Evolutionary conservation across 1,284 basidiomycete genomes (phyloP).

Genomic region (Trichosporon ovoides): DNA sequence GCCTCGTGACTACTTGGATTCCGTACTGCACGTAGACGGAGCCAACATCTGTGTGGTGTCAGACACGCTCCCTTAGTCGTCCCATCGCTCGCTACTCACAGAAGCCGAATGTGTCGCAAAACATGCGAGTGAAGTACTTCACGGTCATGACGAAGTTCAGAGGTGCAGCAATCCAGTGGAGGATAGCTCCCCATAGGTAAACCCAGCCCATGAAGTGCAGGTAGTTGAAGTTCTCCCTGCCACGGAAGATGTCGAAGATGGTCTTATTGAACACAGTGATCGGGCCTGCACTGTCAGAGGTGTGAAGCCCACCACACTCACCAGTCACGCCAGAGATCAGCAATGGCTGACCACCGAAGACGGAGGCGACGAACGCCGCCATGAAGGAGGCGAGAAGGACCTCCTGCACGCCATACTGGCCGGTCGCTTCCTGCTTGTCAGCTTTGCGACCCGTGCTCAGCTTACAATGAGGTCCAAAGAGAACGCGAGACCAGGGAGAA

Average conservation of each 20-base stretch:
- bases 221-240: constrained; percentile 52
- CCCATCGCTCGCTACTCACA: not conserved
- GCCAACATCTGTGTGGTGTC: constrained; percentile 53
- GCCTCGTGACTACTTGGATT: constrained; percentile 71
- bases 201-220: constrained; percentile 88
- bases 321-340: constrained; percentile 93
- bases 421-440: constrained; percentile 60
- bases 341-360: constrained; percentile 85
- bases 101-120: constrained; percentile 90
- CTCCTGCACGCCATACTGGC: constrained; percentile 85
- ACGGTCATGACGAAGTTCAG: constrained; percentile 80
- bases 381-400: constrained; percentile 66
- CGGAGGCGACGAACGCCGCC: constrained; percentile 83
- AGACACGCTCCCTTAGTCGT: constrained; percentile 36
- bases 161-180: constrained; percentile 81
- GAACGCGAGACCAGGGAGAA: constrained; percentile 87
- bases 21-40: constrained; percentile 75
- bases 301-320: constrained; percentile 36
- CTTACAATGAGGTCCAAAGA: constrained; percentile 78
- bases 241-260: constrained; percentile 70
- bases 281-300: constrained; percentile 55
- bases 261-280: constrained; percentile 90
- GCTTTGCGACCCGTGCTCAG: not conserved
- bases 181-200: constrained; percentile 85
- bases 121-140: constrained; percentile 80